A percentile compares a stretch with the other conserved stretches of the same genome.
These are phyloP conservation scores for Podospora pseudoanserina DNA, from an alignment of 495 filamentous ascomycete genomes.

Conservation along the genomic window DNA sequence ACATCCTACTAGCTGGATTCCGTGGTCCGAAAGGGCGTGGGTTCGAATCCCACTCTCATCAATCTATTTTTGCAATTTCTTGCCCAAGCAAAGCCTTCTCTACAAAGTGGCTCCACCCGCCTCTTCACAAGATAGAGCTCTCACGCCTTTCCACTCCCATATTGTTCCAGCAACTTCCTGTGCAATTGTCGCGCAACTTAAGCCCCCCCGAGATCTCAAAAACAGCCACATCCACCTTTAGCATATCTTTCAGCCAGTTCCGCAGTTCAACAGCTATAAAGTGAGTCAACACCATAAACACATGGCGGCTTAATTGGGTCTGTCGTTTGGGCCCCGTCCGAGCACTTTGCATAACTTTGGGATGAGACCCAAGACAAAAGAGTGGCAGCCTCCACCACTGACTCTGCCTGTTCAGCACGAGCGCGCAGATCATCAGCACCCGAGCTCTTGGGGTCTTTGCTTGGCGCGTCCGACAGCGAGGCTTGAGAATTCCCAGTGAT, in stretches of 20 bases:
- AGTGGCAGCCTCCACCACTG: constrained; percentile 8
- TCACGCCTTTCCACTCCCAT: not conserved
- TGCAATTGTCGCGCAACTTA: too few relatives aligned
- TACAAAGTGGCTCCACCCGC: not conserved
- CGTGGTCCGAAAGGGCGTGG: constrained; percentile 39
- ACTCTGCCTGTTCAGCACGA: not conserved
- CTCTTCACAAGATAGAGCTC: not conserved
- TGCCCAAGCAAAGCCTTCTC: too few relatives aligned
- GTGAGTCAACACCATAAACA: constrained; percentile 17
- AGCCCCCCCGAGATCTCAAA: constrained; percentile 41
- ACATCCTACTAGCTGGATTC: constrained; percentile 14
- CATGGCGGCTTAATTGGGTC: constrained; percentile 7
- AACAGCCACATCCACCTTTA: constrained; percentile 18
- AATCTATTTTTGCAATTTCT: not conserved
- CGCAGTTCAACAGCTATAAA: constrained; percentile 9
- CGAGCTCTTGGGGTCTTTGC: not conserved
- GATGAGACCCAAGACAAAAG: constrained; percentile 6
- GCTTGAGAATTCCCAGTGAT: not conserved
- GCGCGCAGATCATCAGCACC: not conserved
- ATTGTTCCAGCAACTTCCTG: too few relatives aligned
- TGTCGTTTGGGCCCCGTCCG: not conserved
- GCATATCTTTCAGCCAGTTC: constrained; percentile 1
- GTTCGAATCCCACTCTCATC: constrained; percentile 39
- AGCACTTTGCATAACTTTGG: constrained; percentile 5
- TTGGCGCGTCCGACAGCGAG: not conserved